phyloP scores from a whole-genome alignment of 208 protist species.

The Wallacemonas sp. region DNA sequence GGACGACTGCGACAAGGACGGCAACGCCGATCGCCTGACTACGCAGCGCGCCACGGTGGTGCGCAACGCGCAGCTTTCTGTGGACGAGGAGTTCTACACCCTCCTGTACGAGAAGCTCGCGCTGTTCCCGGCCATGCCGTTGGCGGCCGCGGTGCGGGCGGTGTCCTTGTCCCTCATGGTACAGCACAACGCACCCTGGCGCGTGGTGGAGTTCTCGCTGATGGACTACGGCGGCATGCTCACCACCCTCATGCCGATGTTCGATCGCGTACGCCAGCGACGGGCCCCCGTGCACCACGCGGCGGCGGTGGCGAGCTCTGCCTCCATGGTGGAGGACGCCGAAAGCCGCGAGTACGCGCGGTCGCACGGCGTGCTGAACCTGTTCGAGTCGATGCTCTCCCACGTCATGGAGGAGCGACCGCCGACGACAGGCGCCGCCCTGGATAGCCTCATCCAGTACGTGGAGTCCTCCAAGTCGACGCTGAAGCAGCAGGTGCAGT shows the following conservation, averaged over 20 bases:
- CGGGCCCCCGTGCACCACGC: not conserved
- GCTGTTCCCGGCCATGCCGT: conserved; percentile 25
- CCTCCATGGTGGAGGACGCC: conserved; percentile 27
- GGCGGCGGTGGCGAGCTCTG: not conserved
- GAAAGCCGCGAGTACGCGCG: conserved; percentile 27
- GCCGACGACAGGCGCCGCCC: conserved; percentile 37
- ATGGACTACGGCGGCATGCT: conserved; percentile 62
- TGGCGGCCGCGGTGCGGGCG: conserved; percentile 36
- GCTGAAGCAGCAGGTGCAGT: conserved; percentile 18
- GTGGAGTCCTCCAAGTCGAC: conserved; percentile 32
- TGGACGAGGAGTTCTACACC: conserved; percentile 24
- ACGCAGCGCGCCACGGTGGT: conserved; percentile 38
- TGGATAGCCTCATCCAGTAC: conserved; percentile 64
- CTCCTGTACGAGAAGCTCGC: conserved; percentile 33
- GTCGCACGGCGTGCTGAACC: conserved; percentile 49
- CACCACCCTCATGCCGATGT: conserved; percentile 27
- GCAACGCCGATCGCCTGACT: not conserved
- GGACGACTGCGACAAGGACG: conserved; percentile 21
- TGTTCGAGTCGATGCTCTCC: conserved; percentile 69
- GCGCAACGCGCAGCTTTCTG: conserved; percentile 25
- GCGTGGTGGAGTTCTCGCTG: conserved; percentile 45
- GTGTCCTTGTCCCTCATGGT: conserved; percentile 27
- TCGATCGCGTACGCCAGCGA: conserved; percentile 3
- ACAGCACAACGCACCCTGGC: conserved; percentile 53
- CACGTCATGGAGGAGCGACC: conserved; percentile 45